phyloP scores from a whole-genome alignment of 257 asterid genomes.

The Jacaranda copaia region DNA sequence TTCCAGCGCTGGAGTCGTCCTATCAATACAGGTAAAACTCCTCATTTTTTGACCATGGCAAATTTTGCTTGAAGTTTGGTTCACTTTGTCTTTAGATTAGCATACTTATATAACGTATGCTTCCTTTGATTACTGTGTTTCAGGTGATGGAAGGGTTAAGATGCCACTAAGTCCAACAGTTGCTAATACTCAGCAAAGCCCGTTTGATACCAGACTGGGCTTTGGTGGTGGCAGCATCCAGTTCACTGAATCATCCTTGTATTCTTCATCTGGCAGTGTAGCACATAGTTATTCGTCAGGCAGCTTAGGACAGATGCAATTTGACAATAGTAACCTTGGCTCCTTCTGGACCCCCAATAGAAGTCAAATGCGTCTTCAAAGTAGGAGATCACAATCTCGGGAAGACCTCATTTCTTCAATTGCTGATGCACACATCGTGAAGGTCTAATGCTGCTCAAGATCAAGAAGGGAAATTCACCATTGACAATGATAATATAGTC shows the following conservation, averaged over 20 bases:
- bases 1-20: slow-evolving; percentile 71
- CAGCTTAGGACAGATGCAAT: slow-evolving; percentile 60
- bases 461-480: slow-evolving; percentile 4
- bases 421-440: slow-evolving; percentile 54
- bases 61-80: background rate
- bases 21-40: slow-evolving; percentile 56
- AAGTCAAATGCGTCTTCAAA: slow-evolving; percentile 52
- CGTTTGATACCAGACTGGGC: slow-evolving; percentile 48
- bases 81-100: background rate
- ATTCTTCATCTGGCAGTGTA: slow-evolving; percentile 62
- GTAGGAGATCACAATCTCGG: slow-evolving; percentile 69
- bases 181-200: slow-evolving; percentile 47
- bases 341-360: slow-evolving; percentile 57
- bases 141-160: slow-evolving; percentile 75
- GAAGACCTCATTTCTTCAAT: slow-evolving; percentile 68
- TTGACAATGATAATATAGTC: background rate
- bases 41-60: background rate
- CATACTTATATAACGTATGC: background rate
- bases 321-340: slow-evolving; percentile 47
- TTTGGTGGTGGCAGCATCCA: slow-evolving; percentile 50
- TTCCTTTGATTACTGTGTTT: slow-evolving; percentile 15
- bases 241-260: slow-evolving; percentile 55
- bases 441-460: slow-evolving; percentile 39
- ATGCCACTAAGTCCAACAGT: slow-evolving; percentile 74
- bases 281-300: slow-evolving; percentile 72